Base-by-base conservation (phyloP, 345 rosid species). In the Salix koriyanagi region DNA sequence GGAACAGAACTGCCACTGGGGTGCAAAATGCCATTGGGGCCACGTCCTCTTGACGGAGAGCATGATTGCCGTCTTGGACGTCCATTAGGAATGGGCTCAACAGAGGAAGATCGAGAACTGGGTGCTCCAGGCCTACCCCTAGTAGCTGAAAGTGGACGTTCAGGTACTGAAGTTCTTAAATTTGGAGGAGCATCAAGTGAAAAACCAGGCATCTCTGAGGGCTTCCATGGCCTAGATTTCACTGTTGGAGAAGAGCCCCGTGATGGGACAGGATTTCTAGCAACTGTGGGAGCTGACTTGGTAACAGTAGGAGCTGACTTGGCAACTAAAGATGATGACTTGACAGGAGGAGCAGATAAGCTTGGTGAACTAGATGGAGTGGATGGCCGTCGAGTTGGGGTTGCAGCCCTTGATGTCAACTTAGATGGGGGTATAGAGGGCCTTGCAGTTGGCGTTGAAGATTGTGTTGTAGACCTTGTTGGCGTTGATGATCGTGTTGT, bases 91-190 rank as follows among this genome's bases (percentile, higher is more conserved):
- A 79, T 74, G 60, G 97, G 94, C 85, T 95, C 96, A 75, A 92
- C 89, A 61, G 97, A 93, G 83, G 91, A 87, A 71, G 99, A 93
- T 60, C 94, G 90, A 69, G 98, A 76, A 84, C 90, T 88, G 54
- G 97, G 98, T 50, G 90, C 97, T 80, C 98, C 98, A 25, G 98
- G 97, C 83, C 99, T 91, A 23, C 99, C 98, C 85, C 98, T 88
- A 46, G 95, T 75, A 25, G 96, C 96, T 74, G 99, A 96, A 81
- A 91, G 92, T 68, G 99, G 98, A 73, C 99, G 87, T 60, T 93
- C 94, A 4, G 98, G 91, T 73, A 88, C 69, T 52, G 98, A 80
- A 50, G 99, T 96, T 80, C 98, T 92, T 74, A 96, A 86, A 86
- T 96, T 96, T 70, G 99, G 99, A 54, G 99, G 98, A 69, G 97